Base-by-base conservation (phyloP, 306 rosid genomes). In the Trifolium pratense region DNA sequence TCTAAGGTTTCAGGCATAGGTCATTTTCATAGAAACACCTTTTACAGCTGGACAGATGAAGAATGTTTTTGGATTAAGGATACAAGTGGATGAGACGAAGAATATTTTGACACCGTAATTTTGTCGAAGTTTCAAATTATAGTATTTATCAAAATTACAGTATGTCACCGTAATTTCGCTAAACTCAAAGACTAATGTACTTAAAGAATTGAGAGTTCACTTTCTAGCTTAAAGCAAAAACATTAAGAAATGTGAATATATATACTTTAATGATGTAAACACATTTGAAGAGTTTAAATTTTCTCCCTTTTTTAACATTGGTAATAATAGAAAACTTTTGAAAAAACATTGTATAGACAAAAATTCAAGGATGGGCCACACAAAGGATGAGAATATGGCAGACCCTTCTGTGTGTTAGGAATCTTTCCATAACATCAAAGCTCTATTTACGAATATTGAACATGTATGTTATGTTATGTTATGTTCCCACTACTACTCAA, bases 321-420 rank as follows among this genome's bases (percentile, higher is more conserved):
- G 48, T 59, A 52, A 37, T 57, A 45, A 57, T 64, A 16, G 60
- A 40, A 61, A 66, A 66, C 70, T 78, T 84, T 75, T 78, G 84
- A 68, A 62, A 64, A 21, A 78, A 72, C 86, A 75, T 77, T 71
- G 76, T 48, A 63, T 83, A 80, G 92, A 89, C 93, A 86, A 87
- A 76, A 83, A 86, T 87, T 86, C 91, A 86, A 83, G 83, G 80
- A 87, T 80, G 92, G 94, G 84, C 81, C 96, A 75, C 77, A 40
- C 71, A 10, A 62, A 75, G 76, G 63, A 78, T 84, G 72, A 46
- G 79, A 40, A 63, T 75, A 77, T 72, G 85, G 79, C 84, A 83
- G 87, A 76, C 87, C 76, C 81, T 80, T 85, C 34, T 75, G 40
- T 71, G 17, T 69, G 75, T 25, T 59, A 23, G 79, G 84, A 74